phyloP scores from a whole-genome alignment of 2,329 filamentous ascomycete species.

The Ceratocystis colombiana region DNA sequence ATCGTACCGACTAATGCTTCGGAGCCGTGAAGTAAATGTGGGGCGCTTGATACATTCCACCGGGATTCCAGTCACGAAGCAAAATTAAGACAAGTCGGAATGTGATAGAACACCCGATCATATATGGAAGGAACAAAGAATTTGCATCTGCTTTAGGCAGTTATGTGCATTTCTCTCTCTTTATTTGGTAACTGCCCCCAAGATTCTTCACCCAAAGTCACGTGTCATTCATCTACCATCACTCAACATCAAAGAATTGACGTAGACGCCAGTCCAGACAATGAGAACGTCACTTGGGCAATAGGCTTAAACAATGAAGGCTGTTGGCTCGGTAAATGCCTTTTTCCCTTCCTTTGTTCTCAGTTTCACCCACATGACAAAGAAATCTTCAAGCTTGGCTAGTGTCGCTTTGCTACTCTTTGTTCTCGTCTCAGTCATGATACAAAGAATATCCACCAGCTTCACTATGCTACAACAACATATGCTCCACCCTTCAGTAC shows the following conservation, averaged over 20 bases:
- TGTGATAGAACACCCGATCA: no score
- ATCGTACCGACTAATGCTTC: neutral
- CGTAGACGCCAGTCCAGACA: neutral
- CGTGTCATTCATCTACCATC: neutral
- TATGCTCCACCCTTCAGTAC: neutral
- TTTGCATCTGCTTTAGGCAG: neutral
- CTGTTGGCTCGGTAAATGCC: no score
- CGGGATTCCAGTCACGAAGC: neutral
- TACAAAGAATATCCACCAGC: constrained; percentile 1
- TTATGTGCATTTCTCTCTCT: neutral
- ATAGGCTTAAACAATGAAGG: no score
- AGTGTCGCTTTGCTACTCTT: neutral
- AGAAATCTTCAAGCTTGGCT: neutral
- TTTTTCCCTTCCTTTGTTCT: neutral
- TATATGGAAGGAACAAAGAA: neutral
- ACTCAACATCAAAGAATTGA: neutral
- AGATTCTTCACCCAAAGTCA: neutral
- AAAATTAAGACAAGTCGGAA: no score
- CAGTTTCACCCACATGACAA: neutral
- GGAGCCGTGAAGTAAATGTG: neutral
- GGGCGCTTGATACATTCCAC: no score
- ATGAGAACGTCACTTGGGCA: neutral
- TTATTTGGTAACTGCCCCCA: neutral
- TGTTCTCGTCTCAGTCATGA: neutral
- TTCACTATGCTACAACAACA: neutral